phyloP scores from a whole-genome alignment of 1,284 basidiomycete genomes.

The Wolfiporia cocos region DNA sequence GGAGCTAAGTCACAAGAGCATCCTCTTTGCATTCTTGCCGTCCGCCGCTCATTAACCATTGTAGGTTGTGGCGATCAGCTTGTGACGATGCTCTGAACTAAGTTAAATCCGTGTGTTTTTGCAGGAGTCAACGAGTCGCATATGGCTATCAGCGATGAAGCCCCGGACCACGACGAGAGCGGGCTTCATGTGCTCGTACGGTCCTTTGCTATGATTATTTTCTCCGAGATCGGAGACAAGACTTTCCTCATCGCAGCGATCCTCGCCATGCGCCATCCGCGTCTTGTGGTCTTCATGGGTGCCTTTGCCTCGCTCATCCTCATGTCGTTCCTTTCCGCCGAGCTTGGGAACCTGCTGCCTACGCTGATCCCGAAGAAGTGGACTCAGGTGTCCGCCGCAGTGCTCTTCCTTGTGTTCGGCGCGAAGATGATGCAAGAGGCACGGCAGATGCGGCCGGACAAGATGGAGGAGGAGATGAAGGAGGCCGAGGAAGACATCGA shows the following conservation, averaged over 20 bases:
- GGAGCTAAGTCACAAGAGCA: too few species aligned
- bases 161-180: constrained; percentile 27
- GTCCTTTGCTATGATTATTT: constrained; percentile 83
- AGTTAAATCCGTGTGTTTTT: too few species aligned
- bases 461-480: constrained; percentile 88
- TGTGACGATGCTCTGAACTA: too few species aligned
- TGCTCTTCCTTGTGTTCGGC: constrained; percentile 86
- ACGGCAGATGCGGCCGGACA: constrained; percentile 71
- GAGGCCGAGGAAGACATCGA: constrained; percentile 90
- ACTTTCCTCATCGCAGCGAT: constrained; percentile 98
- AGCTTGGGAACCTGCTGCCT: constrained; percentile 81
- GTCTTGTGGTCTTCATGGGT: constrained; percentile 82
- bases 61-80: too few species aligned
- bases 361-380: constrained; percentile 75
- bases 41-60: too few species aligned
- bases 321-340: constrained; percentile 91
- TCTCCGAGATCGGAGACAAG: constrained; percentile 95
- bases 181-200: constrained; percentile 56
- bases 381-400: constrained; percentile 76
- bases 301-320: constrained; percentile 85
- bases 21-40: too few species aligned
- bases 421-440: constrained; percentile 82
- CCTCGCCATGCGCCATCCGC: constrained; percentile 91
- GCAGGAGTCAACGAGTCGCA: too few species aligned
- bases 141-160: constrained; percentile 20